Conservation (phyloP, 2,329 filamentous ascomycete species). For the Phialophora macrospora region DNA sequence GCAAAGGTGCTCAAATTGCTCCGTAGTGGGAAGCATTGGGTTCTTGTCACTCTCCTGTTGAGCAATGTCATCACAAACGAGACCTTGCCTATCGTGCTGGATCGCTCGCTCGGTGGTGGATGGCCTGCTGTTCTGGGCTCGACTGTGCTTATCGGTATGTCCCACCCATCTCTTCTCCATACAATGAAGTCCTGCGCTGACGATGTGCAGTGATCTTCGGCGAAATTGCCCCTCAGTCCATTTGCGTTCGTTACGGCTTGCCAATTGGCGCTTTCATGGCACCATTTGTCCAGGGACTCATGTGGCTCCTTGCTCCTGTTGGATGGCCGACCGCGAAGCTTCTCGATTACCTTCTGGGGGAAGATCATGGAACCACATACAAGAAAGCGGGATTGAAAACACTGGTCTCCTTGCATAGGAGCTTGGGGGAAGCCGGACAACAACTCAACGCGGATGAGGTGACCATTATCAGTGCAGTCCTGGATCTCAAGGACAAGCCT, state of each 20-base stretch:
- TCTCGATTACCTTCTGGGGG: slow-evolving; percentile 87
- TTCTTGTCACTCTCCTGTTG: slow-evolving; percentile 88
- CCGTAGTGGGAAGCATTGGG: slow-evolving; percentile 94
- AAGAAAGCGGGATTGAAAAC: slow-evolving; percentile 98
- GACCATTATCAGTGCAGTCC: slow-evolving; percentile 94
- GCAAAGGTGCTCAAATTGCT: slow-evolving; percentile 78
- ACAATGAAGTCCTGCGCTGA: slow-evolving; percentile 14
- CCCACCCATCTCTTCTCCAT: not conserved
- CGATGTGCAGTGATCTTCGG: slow-evolving; percentile 83
- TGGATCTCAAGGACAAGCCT: slow-evolving; percentile 94
- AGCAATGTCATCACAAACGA: slow-evolving; percentile 99
- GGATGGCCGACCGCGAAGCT: slow-evolving; percentile 96
- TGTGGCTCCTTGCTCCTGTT: slow-evolving; percentile 88
- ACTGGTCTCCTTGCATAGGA: slow-evolving; percentile 91
- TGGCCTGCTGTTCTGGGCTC: slow-evolving; percentile 93
- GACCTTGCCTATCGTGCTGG: slow-evolving; percentile 90
- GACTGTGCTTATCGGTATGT: slow-evolving; percentile 87
- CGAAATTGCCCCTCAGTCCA: slow-evolving; percentile 91
- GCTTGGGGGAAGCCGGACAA: slow-evolving; percentile 79
- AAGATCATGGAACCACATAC: slow-evolving; percentile 95
- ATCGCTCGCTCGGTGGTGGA: slow-evolving; percentile 89
- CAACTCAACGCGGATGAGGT: slow-evolving; percentile 96
- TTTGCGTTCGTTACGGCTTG: slow-evolving; percentile 94
- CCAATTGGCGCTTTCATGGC: slow-evolving; percentile 95
- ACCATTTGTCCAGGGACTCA: slow-evolving; percentile 80